Conservation (phyloP, 306 rosid genomes). For the Vigna mungo region DNA sequence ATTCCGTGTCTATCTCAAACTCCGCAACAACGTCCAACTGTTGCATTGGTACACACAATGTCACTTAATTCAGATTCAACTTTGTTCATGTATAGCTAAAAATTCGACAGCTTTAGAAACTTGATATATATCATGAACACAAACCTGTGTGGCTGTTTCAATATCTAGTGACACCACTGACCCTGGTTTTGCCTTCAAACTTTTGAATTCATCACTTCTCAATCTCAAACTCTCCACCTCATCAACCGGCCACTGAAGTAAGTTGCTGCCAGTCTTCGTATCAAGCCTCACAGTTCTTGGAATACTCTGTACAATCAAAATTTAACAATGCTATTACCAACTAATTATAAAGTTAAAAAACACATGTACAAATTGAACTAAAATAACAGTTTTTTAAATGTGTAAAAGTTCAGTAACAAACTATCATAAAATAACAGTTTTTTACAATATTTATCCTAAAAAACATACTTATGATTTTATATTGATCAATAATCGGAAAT, state of each 20-base stretch:
- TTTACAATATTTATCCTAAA: too few species aligned
- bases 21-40: constrained; percentile 86
- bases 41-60: constrained; percentile 21
- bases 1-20: constrained; percentile 78
- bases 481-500: background rate
- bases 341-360: too few species aligned
- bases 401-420: background rate
- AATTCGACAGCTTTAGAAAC: background rate
- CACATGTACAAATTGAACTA: background rate
- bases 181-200: constrained; percentile 68
- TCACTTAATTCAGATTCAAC: constrained; percentile 4
- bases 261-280: constrained; percentile 71
- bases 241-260: constrained; percentile 93
- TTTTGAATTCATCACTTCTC: constrained; percentile 54
- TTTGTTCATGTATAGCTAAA: background rate
- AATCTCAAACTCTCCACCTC: constrained; percentile 83
- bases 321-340: too few species aligned
- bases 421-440: too few species aligned
- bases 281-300: constrained; percentile 84
- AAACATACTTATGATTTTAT: background rate
- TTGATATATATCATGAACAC: constrained; percentile 26
- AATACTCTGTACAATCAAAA: constrained; percentile 58
- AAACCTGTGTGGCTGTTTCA: constrained; percentile 83
- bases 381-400: background rate
- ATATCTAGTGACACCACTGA: constrained; percentile 68